Base-by-base conservation (phyloP, 2,329 filamentous ascomycete species). In the Xylaria sp. region DNA sequence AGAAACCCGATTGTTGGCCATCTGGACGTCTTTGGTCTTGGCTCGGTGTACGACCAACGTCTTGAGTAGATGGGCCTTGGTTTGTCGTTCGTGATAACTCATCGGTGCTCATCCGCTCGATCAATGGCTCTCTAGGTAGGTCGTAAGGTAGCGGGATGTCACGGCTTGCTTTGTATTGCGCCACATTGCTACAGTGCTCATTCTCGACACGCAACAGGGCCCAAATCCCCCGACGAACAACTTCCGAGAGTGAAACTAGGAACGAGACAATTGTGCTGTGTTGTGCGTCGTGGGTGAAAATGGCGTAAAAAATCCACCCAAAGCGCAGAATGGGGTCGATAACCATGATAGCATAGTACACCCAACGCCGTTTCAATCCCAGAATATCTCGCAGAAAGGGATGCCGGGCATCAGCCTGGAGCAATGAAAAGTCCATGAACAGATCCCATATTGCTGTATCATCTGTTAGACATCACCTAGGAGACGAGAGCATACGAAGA, bases 151-250 rank as follows among this genome's bases (percentile, higher is more conserved):
- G 85, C 0, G 94, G 94, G 0, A 97, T 88, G 76, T 98, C 94
- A 65, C 95, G 88, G 1, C 91, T 94, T 3, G 96, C 96, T 72
- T 97, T 94, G 86, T 97, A 97, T 73, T 93, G 90, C 20, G 90
- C 88, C 1, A 99, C 95, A 75, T 98, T 97, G 65, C 92, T 91
- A 81, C 94, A 97, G 81, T 99, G 96, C 76, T 99, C 96, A 80
- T 99, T 99, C 81, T 99, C 96, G 31, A 99, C 94, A 50, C 96
- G 93, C 79, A 99, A 92, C 3, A 98, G 84, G 0, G 92, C 91
- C 96, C 96, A 99, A 78, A 98, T 89, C 70, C 94, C 94, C 78
- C 96, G 86, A 39, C 96, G 89, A n/a, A 88, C 86, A 25, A 97
- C 89, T 79, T 99, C 96, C 9, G 91, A 88, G 2, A 98, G 82